Evolutionary conservation across 257 asterid species (phyloP).

Genomic region (Solanum pinnatisectum): DNA sequence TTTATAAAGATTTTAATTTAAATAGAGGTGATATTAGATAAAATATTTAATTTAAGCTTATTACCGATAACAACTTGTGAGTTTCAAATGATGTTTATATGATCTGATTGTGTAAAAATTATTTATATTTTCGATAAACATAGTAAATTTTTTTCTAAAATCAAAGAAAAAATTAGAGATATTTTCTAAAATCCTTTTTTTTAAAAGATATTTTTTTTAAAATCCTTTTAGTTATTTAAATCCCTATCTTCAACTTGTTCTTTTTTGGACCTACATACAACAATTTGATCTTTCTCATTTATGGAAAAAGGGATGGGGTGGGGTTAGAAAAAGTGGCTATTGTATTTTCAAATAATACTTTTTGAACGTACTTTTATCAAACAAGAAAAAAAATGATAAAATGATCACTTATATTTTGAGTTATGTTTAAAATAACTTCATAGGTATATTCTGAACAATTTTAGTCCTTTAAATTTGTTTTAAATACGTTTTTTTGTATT

Average conservation of each 20-base stretch:
- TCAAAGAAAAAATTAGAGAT: neutral
- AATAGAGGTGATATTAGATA: neutral
- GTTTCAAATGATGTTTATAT: neutral
- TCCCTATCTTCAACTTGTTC: neutral
- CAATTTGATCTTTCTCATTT: neutral
- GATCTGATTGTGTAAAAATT: neutral
- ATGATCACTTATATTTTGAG: too few species aligned
- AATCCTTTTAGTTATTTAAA: neutral
- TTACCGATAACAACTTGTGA: neutral
- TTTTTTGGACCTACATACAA: neutral
- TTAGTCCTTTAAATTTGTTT: neutral
- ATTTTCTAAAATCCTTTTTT: neutral
- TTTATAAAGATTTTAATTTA: neutral
- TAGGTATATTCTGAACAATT: neutral
- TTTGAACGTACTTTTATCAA: neutral
- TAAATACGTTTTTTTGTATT: neutral
- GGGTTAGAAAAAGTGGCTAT: neutral
- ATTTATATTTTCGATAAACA: neutral
- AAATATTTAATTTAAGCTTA: neutral
- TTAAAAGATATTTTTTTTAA: neutral
- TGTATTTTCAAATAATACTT: neutral
- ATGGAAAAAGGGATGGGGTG: neutral
- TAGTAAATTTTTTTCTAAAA: neutral
- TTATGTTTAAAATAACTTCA: too few species aligned
- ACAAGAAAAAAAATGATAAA: neutral